Percentiles rank a stretch among this genome's conserved stretches.
phyloP scores from a whole-genome alignment of 2,329 filamentous ascomycete genomes.

The Pseudocercospora macadamiae region DNA sequence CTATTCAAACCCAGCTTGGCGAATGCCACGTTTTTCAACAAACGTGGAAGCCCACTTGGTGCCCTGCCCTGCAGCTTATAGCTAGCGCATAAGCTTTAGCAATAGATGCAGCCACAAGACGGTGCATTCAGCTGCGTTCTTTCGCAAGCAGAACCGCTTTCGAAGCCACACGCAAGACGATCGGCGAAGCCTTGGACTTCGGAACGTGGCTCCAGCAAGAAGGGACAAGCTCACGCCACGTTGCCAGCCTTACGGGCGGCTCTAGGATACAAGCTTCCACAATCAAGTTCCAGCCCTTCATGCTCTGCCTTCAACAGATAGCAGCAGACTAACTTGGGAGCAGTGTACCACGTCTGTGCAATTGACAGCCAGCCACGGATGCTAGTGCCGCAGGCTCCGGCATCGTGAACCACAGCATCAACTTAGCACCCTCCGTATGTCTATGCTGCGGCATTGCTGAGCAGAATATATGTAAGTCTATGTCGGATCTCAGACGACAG shows the following conservation, averaged over 20 bases:
- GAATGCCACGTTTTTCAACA: not conserved
- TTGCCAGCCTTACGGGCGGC: not conserved
- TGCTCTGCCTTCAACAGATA: not conserved
- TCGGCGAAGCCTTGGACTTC: not conserved
- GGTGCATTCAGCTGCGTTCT: not conserved
- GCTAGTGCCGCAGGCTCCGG: not conserved
- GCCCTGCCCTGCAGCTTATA: not conserved
- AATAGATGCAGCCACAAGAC: not conserved
- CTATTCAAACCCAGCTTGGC: not conserved
- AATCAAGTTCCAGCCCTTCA: not conserved
- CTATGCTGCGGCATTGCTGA: not conserved
- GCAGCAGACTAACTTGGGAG: not conserved
- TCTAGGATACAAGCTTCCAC: not conserved
- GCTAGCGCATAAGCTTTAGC: not conserved
- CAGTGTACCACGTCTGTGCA: not conserved
- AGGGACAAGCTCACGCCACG: not conserved
- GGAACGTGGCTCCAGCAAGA: not conserved
- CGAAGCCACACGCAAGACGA: not conserved
- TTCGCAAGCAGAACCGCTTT: not conserved
- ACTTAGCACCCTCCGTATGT: not conserved
- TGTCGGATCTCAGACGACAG: not conserved
- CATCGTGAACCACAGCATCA: not conserved
- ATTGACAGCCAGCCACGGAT: not conserved
- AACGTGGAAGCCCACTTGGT: constrained; percentile 1
- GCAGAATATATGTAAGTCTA: not conserved